A percentile compares a stretch with the other conserved stretches of the same genome.
phyloP scores from a whole-genome alignment of 805 yeast genomes.

The Candida maesae region DNA sequence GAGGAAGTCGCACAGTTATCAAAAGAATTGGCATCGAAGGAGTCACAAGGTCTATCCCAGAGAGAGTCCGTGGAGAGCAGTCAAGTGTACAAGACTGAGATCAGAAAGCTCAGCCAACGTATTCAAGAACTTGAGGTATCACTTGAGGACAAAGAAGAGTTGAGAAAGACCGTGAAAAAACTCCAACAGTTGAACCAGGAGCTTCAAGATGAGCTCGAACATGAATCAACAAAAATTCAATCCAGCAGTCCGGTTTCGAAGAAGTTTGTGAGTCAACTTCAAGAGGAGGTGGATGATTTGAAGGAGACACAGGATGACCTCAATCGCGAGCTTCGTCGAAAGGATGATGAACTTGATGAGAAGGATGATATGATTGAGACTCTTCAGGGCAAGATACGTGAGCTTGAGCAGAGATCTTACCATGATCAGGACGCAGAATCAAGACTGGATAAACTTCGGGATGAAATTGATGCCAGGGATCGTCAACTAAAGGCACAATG shows the following conservation, averaged over 20 bases:
- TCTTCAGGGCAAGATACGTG: conserved; percentile 16
- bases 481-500: conserved; percentile 14
- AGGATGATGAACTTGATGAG: conserved; percentile 22
- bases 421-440: conserved; percentile 13
- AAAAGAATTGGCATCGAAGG: conserved; percentile 15
- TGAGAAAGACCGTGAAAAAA: conserved; percentile 8
- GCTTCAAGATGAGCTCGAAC: conserved; percentile 11
- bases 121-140: conserved; percentile 5
- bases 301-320: conserved; percentile 14
- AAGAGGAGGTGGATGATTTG: conserved; percentile 19
- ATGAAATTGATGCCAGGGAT: conserved; percentile 13
- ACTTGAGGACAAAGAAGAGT: conserved; percentile 6
- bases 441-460: conserved; percentile 15
- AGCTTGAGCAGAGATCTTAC: conserved; percentile 13
- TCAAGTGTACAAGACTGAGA: conserved; percentile 7
- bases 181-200: conserved; percentile 13
- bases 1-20: conserved; percentile 24
- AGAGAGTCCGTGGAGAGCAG: neutral
- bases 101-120: conserved; percentile 2
- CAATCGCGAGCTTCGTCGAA: conserved; percentile 19
- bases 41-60: neutral
- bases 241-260: conserved; percentile 16
- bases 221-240: conserved; percentile 2
- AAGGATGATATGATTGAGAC: conserved; percentile 17
- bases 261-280: conserved; percentile 15